phyloP scores from a whole-genome alignment of 768 basidiomycete genomes.

The Mrakia frigida region DNA sequence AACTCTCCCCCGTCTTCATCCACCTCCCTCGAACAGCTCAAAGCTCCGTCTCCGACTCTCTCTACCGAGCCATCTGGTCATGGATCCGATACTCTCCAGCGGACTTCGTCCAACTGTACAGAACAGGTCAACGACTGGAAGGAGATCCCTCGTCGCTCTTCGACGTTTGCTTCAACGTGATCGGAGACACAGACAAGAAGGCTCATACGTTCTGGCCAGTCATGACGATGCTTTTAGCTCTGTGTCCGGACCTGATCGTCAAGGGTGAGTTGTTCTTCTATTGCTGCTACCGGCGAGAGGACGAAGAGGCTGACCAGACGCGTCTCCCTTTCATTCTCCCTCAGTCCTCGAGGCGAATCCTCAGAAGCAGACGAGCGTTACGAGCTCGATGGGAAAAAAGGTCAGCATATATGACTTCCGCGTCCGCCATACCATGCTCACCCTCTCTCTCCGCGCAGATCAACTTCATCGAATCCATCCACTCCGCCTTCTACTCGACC shows the following conservation, averaged over 20 bases:
- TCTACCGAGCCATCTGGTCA: slow-evolving; percentile 14
- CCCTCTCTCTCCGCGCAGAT: background rate
- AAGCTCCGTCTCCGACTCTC: background rate
- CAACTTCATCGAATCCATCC: slow-evolving; percentile 12
- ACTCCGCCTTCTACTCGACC: slow-evolving; percentile 16
- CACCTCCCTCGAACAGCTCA: slow-evolving; percentile 19
- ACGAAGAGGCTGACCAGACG: background rate
- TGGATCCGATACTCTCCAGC: slow-evolving; percentile 17
- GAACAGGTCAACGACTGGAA: background rate
- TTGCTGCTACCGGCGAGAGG: too few species aligned
- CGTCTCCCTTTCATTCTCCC: background rate
- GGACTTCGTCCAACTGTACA: slow-evolving; percentile 14
- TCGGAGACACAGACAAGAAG: background rate
- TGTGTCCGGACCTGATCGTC: slow-evolving; percentile 8
- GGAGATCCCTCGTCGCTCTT: slow-evolving; percentile 22
- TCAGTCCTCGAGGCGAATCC: background rate
- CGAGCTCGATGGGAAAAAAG: slow-evolving; percentile 17
- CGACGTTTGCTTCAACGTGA: slow-evolving; percentile 17
- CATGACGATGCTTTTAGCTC: slow-evolving; percentile 9
- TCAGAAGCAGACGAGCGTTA: background rate
- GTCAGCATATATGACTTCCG: background rate
- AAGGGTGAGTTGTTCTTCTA: too few species aligned
- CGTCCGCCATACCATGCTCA: background rate
- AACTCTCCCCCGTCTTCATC: slow-evolving; percentile 13
- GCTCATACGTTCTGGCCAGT: slow-evolving; percentile 11